Conservation (phyloP, 1,284 basidiomycete genomes). For the Trichosporon inkin region DNA sequence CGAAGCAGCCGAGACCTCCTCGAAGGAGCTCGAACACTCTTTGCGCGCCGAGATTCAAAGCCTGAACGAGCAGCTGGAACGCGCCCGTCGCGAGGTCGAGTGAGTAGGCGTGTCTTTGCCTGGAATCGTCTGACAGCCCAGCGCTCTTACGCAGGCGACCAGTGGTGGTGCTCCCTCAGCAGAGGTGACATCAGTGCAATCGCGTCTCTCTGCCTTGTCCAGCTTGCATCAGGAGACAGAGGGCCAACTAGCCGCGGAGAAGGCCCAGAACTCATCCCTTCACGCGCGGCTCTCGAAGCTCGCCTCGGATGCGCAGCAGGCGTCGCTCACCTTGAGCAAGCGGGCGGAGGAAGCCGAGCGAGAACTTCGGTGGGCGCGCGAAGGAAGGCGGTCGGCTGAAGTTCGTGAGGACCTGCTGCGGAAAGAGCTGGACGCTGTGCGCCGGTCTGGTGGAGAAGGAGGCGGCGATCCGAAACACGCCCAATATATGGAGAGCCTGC, state of each 20-base stretch:
- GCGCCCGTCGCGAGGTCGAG: constrained; percentile 47
- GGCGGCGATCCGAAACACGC: constrained; percentile 19
- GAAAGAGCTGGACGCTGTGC: constrained; percentile 34
- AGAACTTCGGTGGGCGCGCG: constrained; percentile 45
- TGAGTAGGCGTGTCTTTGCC: constrained; percentile 22
- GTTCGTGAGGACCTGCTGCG: constrained; percentile 35
- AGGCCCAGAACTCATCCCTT: constrained; percentile 31
- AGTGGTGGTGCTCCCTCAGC: constrained; percentile 25
- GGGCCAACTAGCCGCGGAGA: constrained; percentile 32
- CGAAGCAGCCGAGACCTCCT: constrained; percentile 32
- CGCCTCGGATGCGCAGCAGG: constrained; percentile 25
- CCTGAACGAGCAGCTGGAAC: constrained; percentile 41
- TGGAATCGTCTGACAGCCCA: constrained; percentile 18
- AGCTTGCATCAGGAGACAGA: constrained; percentile 34
- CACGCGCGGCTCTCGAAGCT: constrained; percentile 32
- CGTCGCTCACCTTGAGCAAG: constrained; percentile 29
- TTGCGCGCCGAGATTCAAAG: constrained; percentile 36
- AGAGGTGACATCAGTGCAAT: constrained; percentile 30
- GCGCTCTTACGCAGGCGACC: constrained; percentile 43
- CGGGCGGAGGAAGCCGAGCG: constrained; percentile 35
- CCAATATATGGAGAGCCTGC: constrained; percentile 31
- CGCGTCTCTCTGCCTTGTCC: constrained; percentile 38
- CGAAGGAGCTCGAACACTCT: constrained; percentile 32
- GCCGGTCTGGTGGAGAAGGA: neutral
- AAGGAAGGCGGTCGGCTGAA: constrained; percentile 42